phyloP scores from a whole-genome alignment of 2,329 filamentous ascomycete species.

The Berkeleyomyces rouxiae region DNA sequence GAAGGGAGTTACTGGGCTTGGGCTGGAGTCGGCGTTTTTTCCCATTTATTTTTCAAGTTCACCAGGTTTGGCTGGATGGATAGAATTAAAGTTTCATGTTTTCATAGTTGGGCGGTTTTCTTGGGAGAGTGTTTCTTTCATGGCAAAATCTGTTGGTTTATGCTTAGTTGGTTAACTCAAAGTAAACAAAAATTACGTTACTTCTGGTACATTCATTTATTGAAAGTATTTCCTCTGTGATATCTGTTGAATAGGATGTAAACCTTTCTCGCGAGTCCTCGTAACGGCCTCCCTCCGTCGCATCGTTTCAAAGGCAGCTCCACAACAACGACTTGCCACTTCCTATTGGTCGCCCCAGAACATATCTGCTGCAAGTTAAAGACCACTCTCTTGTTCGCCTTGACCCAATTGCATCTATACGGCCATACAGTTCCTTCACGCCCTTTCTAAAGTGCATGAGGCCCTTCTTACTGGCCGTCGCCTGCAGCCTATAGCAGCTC shows the following conservation, averaged over 20 bases:
- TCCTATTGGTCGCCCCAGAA: not conserved
- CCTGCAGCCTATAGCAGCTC: not conserved
- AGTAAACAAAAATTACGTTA: too few relatives aligned
- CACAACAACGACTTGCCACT: not conserved
- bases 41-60: constrained; percentile 5
- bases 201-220: too few relatives aligned
- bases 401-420: not conserved
- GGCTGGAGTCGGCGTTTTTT: not conserved
- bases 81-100: not conserved
- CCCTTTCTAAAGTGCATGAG: not conserved
- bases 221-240: too few relatives aligned
- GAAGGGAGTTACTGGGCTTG: constrained; percentile 14
- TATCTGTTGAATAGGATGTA: too few relatives aligned
- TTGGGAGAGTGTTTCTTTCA: too few relatives aligned
- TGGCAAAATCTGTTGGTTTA: constrained; percentile 1
- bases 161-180: not conserved
- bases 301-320: too few relatives aligned
- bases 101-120: not conserved
- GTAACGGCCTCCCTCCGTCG: too few relatives aligned
- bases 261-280: too few relatives aligned
- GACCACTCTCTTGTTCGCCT: not conserved
- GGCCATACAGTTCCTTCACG: not conserved
- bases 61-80: constrained; percentile 2
- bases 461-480: not conserved
- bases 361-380: not conserved